phyloP scores from a whole-genome alignment of 371 early-diverging fungal genomes.

The Apophysomyces variabilis region DNA sequence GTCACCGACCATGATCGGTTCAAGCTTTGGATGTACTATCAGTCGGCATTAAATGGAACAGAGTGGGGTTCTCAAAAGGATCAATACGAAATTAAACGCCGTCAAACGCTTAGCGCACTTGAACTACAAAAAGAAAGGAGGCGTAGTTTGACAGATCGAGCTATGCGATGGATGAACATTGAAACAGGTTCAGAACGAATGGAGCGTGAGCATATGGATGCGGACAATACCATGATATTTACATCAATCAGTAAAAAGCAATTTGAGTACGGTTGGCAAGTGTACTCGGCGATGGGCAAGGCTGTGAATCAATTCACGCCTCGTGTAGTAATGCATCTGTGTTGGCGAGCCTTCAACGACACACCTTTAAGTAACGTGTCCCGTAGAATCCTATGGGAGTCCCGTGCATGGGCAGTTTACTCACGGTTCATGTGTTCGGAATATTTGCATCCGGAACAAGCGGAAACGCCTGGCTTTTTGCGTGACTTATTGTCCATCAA shows the following conservation, averaged over 20 bases:
- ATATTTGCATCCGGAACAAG: conserved; percentile 36
- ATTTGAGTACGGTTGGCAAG: conserved; percentile 47
- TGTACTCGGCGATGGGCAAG: conserved; percentile 35
- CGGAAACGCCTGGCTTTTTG: conserved; percentile 39
- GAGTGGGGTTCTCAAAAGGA: conserved; percentile 34
- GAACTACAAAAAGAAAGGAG: conserved; percentile 11
- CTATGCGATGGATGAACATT: conserved; percentile 20
- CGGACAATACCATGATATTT: conserved; percentile 47
- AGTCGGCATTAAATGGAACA: conserved; percentile 29
- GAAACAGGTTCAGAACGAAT: conserved; percentile 20
- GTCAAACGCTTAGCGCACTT: conserved; percentile 11
- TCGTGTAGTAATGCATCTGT: conserved; percentile 40
- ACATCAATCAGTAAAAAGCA: conserved; percentile 28
- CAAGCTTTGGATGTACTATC: conserved; percentile 43
- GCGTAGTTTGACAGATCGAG: conserved; percentile 26
- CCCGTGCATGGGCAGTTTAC: conserved; percentile 43
- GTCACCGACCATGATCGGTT: conserved; percentile 39
- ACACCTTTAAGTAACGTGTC: conserved; percentile 33
- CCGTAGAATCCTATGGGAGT: conserved; percentile 36
- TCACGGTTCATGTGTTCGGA: conserved; percentile 47
- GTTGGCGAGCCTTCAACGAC: conserved; percentile 38
- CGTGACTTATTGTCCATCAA: conserved; percentile 37
- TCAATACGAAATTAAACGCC: conserved; percentile 25
- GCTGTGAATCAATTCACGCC: conserved; percentile 39
- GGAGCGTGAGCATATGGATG: conserved; percentile 27